A percentile compares a stretch with the other conserved stretches of the same genome.
phyloP scores from a whole-genome alignment of 257 asterid genomes.

The Agastache rugosa region DNA sequence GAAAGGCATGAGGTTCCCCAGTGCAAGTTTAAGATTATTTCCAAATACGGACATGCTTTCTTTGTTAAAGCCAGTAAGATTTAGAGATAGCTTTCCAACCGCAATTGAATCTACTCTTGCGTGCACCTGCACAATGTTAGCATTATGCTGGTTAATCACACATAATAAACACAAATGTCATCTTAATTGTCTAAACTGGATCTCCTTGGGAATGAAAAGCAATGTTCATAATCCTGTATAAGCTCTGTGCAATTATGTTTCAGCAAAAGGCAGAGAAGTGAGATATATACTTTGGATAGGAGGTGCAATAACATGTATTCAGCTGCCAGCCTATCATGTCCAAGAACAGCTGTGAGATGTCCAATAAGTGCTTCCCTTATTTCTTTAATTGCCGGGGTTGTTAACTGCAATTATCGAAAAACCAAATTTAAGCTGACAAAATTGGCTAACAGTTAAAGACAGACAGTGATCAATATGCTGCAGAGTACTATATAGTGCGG shows the following conservation, averaged over 20 bases:
- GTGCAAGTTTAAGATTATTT: slow-evolving; percentile 55
- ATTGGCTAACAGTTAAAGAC: slow-evolving; percentile 13
- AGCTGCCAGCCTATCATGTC: slow-evolving; percentile 87
- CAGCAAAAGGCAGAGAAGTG: slow-evolving; percentile 21
- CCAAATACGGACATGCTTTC: slow-evolving; percentile 72
- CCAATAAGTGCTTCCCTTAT: slow-evolving; percentile 73
- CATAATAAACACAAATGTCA: background rate
- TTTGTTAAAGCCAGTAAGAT: slow-evolving; percentile 72
- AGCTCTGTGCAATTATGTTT: background rate
- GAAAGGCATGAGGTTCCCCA: slow-evolving; percentile 71
- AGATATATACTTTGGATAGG: slow-evolving; percentile 68
- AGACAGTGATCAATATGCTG: background rate
- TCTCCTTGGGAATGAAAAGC: slow-evolving; percentile 20
- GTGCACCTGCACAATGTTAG: slow-evolving; percentile 62
- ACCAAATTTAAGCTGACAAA: slow-evolving; percentile 7
- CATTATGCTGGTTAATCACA: slow-evolving; percentile 31
- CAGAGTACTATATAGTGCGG: slow-evolving; percentile 15
- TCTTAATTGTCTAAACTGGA: slow-evolving; percentile 18
- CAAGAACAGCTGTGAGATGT: slow-evolving; percentile 76
- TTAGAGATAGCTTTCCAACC: slow-evolving; percentile 85
- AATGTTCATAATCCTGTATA: background rate
- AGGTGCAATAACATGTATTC: slow-evolving; percentile 82
- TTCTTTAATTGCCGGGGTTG: slow-evolving; percentile 56
- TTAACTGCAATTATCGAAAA: slow-evolving; percentile 51
- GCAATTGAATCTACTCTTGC: slow-evolving; percentile 76